Conservation (phyloP, 2,329 filamentous ascomycete species). For the Exophiala sp. region DNA sequence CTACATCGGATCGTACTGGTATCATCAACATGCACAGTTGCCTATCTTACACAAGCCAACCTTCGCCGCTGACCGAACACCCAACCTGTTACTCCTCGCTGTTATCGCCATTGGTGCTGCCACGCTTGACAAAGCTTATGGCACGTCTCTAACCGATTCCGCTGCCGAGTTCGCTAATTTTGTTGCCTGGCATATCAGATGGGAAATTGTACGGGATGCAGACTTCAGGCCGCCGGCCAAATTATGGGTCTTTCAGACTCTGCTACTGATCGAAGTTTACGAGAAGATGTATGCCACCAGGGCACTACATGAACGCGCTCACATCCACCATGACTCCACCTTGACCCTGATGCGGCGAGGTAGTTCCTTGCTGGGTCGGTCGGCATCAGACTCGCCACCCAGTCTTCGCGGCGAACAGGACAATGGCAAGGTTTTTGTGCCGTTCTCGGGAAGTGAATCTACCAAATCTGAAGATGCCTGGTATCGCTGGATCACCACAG, state of each 20-base stretch:
- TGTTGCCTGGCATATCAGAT: conserved; percentile 84
- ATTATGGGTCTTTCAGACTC: conserved; percentile 89
- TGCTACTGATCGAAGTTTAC: conserved; percentile 83
- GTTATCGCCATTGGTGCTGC: conserved; percentile 92
- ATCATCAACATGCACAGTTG: conserved; percentile 87
- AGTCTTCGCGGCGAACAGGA: conserved; percentile 60
- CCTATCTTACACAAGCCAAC: conserved; percentile 93
- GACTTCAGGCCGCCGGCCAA: conserved; percentile 90
- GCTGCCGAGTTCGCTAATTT: conserved; percentile 85
- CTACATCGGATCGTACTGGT: conserved; percentile 90
- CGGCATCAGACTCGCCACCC: conserved; percentile 75
- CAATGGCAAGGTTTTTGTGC: conserved; percentile 32
- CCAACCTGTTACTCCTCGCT: conserved; percentile 73
- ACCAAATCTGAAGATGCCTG: conserved; percentile 78
- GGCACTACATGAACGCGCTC: conserved; percentile 84
- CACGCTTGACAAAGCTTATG: conserved; percentile 77
- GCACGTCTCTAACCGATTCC: conserved; percentile 63
- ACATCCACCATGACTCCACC: conserved; percentile 94
- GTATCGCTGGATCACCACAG: conserved; percentile 92
- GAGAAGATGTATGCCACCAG: conserved; percentile 98
- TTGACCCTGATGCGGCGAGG: conserved; percentile 92
- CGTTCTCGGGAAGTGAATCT: conserved; percentile 49
- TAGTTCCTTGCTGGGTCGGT: conserved; percentile 80
- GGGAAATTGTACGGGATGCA: conserved; percentile 88
- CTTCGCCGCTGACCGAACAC: conserved; percentile 80